Conservation (phyloP, 305 asterid species). For the Euphrasia arctica region DNA sequence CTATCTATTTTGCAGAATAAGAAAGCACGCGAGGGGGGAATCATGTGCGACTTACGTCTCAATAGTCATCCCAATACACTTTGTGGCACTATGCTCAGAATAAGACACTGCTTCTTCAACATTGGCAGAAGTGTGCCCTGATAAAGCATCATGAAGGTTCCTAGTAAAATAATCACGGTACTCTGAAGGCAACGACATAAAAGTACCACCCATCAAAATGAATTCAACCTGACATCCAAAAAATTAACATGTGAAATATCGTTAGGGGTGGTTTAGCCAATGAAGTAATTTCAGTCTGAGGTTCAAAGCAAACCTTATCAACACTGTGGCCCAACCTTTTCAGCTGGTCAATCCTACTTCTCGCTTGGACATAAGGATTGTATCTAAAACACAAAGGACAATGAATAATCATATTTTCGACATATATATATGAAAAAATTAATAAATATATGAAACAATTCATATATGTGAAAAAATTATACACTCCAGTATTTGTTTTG, state of each 20-base stretch:
- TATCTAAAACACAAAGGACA: conserved; percentile 47
- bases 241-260: conserved; percentile 5
- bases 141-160: conserved; percentile 96
- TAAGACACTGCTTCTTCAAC: conserved; percentile 96
- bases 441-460: no score
- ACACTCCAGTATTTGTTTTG: background rate
- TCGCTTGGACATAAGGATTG: conserved; percentile 96
- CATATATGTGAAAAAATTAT: no score
- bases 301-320: conserved; percentile 68
- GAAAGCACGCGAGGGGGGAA: conserved; percentile 10
- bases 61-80: conserved; percentile 99
- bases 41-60: conserved; percentile 65
- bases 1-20: conserved; percentile 4
- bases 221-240: conserved; percentile 73
- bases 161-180: conserved; percentile 88
- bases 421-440: background rate
- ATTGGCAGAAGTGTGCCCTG: conserved; percentile 94
- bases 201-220: conserved; percentile 98
- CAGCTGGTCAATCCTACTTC: conserved; percentile 95
- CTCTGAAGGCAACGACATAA: conserved; percentile 95
- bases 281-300: conserved; percentile 23
- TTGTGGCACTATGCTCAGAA: conserved; percentile 89
- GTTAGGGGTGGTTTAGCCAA: conserved; percentile 7
- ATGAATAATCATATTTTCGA: conserved; percentile 15
- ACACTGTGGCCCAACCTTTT: conserved; percentile 97